Percentiles rank a stretch among this genome's conserved stretches.
Conservation (phyloP, 495 filamentous ascomycete species). For the Penicillium diatomitis region DNA sequence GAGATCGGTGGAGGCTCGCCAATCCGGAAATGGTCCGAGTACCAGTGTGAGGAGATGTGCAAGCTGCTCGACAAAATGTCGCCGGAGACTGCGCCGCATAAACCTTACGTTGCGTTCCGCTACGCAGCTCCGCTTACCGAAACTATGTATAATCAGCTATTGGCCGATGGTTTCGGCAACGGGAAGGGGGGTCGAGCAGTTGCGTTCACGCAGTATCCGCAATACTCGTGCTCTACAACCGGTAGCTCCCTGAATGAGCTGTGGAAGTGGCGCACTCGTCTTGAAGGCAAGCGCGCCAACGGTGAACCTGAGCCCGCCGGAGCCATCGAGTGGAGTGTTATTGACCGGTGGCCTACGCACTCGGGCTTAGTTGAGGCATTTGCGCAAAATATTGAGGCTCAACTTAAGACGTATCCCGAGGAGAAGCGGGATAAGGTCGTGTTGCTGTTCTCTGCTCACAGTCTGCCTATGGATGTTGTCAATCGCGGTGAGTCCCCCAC, state of each 20-base stretch:
- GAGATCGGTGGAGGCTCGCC: conserved; percentile 94
- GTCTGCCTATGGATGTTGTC: conserved; percentile 92
- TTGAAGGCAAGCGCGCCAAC: conserved; percentile 64
- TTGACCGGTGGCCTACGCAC: conserved; percentile 94
- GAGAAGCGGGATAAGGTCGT: conserved; percentile 71
- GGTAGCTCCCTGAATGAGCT: conserved; percentile 93
- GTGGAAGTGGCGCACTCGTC: conserved; percentile 87
- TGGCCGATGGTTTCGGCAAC: conserved; percentile 81
- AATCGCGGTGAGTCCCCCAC: conserved; percentile 58
- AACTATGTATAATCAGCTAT: conserved; percentile 71
- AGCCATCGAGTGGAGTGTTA: conserved; percentile 89
- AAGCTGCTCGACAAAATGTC: conserved; percentile 84
- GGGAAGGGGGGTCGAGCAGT: conserved; percentile 85
- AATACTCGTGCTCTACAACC: conserved; percentile 98
- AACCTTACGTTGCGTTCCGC: conserved; percentile 97
- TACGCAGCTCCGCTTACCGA: conserved; percentile 93
- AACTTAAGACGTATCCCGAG: conserved; percentile 71
- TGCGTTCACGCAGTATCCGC: conserved; percentile 97
- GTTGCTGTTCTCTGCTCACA: conserved; percentile 89
- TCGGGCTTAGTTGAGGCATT: conserved; percentile 84
- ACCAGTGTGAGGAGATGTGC: conserved; percentile 89
- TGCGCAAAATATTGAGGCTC: conserved; percentile 78
- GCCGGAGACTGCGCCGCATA: conserved; percentile 91
- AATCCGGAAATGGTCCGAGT: conserved; percentile 95
- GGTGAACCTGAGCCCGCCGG: conserved; percentile 47